Base-by-base conservation (phyloP, 2,329 filamentous ascomycete genomes). In the Alternaria consortialis region DNA sequence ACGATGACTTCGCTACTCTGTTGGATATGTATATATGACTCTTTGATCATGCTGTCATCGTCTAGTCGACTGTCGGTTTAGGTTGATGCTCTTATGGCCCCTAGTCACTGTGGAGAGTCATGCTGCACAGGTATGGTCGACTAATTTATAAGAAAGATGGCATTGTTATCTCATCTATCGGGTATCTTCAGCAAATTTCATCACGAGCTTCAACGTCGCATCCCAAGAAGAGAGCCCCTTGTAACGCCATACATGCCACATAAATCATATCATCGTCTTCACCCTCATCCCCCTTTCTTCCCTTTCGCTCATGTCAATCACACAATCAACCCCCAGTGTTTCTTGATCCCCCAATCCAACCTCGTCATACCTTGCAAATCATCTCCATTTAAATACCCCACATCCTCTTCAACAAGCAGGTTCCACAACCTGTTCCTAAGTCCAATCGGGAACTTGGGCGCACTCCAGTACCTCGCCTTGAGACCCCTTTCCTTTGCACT, bases 371-470 rank as follows among this genome's bases (percentile, higher is more conserved):
- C 81, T 47, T 72, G 72, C 62, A 88, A 67, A 71, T 88, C 86
- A 78, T 88, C 86, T 1, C 85, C 86, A 68, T 87, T 88, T 53
- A 88, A 67, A 42, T 85, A 80, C 69, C 87, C 85, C 11, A 83
- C 85, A 0, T 85, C 85, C 70, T 87, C 84, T 31, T 80, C 75
- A 11, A 84, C 80, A 17, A 88, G 70, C 20, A 85, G 76, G 7
- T 80, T 78, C 86, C 86, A 88, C 15, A 88, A 73, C 52, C 82
- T 80, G 67, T 87, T 85, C 44, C 86, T 74, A 71, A 86, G 64
- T 40, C 80, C 80, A 5, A 82, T 74, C 1, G 86, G 86, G 86
- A 86, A 88, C 54, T 71, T 77, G 0, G 86, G 86, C 11, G 85
- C 80, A 25, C 80, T 79, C 86, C 86, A 88, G 65, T 88, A 88